Evolutionary conservation across 768 basidiomycete species (phyloP).

Genomic region (Tylopilus felleus): DNA sequence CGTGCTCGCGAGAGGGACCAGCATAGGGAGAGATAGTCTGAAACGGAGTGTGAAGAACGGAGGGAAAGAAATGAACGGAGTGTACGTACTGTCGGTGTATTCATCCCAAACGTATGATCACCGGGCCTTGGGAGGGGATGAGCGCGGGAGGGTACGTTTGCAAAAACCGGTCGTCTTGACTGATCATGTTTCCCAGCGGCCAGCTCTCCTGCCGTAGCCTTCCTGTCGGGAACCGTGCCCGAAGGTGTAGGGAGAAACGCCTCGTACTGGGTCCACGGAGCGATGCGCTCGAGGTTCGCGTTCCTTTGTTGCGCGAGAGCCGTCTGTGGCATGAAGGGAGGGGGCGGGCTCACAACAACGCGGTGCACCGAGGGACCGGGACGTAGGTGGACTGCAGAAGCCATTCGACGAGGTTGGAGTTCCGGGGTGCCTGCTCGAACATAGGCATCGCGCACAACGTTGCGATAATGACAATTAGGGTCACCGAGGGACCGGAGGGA

Average conservation of each 20-base stretch:
- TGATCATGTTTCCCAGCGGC: not conserved
- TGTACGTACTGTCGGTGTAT: no score
- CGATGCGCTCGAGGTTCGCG: not conserved
- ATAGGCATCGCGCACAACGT: slow-evolving; percentile 16
- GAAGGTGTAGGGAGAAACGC: not conserved
- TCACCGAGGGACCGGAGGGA: slow-evolving; percentile 22
- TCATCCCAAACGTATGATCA: no score
- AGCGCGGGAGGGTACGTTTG: not conserved
- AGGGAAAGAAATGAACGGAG: no score
- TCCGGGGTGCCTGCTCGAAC: slow-evolving; percentile 1
- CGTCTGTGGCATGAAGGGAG: not conserved
- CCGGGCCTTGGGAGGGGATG: not conserved
- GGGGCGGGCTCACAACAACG: not conserved
- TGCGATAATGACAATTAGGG: slow-evolving; percentile 24
- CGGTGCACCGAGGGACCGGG: not conserved
- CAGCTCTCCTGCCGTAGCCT: not conserved
- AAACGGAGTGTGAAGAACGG: no score
- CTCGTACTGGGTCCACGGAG: not conserved
- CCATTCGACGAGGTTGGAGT: slow-evolving; percentile 7
- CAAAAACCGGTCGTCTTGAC: not conserved
- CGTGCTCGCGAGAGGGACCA: no score
- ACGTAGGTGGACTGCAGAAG: slow-evolving; percentile 13
- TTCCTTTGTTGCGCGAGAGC: no score
- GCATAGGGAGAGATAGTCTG: no score
- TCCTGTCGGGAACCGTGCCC: not conserved